These are phyloP conservation scores for Martiniozyma asiatica DNA, from an alignment of 1,139 yeast genomes.

Conservation along the genomic window DNA sequence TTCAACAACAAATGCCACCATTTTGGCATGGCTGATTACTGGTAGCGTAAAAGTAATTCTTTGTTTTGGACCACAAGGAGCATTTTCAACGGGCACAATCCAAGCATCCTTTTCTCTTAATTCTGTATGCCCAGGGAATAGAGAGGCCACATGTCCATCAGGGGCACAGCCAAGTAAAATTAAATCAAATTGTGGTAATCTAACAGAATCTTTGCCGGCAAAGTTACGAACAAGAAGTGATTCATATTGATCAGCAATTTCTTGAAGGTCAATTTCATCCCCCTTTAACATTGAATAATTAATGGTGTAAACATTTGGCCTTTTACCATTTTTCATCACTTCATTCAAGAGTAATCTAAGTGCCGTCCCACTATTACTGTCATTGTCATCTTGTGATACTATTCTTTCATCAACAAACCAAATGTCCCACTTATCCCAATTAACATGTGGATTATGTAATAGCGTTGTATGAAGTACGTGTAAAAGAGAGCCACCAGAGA, in stretches of 20 bases:
- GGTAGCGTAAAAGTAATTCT: constrained; percentile 91
- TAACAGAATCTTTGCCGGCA: constrained; percentile 94
- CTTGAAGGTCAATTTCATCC: constrained; percentile 57
- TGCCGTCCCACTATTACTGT: constrained; percentile 84
- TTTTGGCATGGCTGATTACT: constrained; percentile 85
- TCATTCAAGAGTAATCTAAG: constrained; percentile 70
- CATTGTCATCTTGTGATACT: constrained; percentile 75
- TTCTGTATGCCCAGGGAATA: constrained; percentile 85
- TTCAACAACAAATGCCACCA: constrained; percentile 90
- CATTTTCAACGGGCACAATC: constrained; percentile 89
- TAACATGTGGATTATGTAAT: constrained; percentile 51
- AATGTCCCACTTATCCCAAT: constrained; percentile 93
- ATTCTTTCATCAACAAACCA: constrained; percentile 95
- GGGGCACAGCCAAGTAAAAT: constrained; percentile 94
- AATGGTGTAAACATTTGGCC: constrained; percentile 78
- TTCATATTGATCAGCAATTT: constrained; percentile 89
- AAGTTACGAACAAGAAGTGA: constrained; percentile 74
- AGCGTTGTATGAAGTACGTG: constrained; percentile 80
- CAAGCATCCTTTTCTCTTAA: constrained; percentile 88
- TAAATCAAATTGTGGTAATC: constrained; percentile 87
- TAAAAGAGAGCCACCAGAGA: constrained; percentile 86
- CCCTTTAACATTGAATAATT: constrained; percentile 53
- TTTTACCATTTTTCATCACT: constrained; percentile 35
- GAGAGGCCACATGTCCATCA: constrained; percentile 93
- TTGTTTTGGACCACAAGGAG: constrained; percentile 81